Conservation (phyloP, 306 rosid species). For the Pyrus pyrifolia region DNA sequence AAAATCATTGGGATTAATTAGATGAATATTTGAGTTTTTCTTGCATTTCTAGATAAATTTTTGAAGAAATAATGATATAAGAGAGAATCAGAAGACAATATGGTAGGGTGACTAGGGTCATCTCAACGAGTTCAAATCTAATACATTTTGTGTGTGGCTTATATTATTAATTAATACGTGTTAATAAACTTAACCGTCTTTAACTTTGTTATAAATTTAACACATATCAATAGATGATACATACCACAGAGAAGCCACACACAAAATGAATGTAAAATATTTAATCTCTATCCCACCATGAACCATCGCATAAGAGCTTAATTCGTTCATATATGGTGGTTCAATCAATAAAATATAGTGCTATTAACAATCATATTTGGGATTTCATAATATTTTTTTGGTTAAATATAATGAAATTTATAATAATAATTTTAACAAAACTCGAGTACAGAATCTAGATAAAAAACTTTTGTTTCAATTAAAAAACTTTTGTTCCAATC, state of each 20-base stretch:
- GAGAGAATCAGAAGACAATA: neutral
- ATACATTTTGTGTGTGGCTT: too few relatives aligned
- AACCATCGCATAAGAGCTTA: neutral
- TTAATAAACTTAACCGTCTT: rapidly evolving
- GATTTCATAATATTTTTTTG: neutral
- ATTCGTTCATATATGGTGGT: neutral
- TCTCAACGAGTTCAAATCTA: neutral
- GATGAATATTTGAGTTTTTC: neutral
- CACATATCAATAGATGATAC: too few relatives aligned
- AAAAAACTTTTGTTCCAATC: neutral
- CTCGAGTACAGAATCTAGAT: neutral
- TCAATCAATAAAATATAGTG: neutral
- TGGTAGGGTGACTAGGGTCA: neutral
- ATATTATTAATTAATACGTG: too few relatives aligned
- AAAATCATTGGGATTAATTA: too few relatives aligned
- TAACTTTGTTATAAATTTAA: too few relatives aligned
- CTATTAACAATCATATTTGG: neutral
- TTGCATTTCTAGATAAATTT: neutral
- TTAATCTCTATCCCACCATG: neutral
- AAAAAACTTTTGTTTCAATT: neutral
- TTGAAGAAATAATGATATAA: neutral
- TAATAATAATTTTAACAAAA: neutral
- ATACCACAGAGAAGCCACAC: too few relatives aligned
- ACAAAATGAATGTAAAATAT: too few relatives aligned
- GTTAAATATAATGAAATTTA: neutral